Base-by-base conservation (phyloP, 1,139 yeast genomes). In the Yamadazyma conglobata region DNA sequence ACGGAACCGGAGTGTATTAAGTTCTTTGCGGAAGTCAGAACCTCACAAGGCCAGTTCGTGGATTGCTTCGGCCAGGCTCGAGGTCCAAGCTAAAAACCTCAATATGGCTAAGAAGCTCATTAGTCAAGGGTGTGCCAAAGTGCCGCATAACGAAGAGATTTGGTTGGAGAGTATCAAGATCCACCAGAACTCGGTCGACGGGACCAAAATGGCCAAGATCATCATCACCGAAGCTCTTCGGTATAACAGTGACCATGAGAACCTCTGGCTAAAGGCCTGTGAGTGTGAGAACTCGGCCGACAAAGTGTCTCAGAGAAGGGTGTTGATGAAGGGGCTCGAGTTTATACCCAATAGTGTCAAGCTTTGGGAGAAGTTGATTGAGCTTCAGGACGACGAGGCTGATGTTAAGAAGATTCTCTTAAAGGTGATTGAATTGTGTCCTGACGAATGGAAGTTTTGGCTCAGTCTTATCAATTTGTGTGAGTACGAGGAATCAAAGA, bases 41-140 rank as follows among this genome's bases (percentile, higher is more conserved):
- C 96, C 97, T 0, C 57, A 63, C 26, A 81, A 79, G 35, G 73
- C 95, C 0, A 73, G 75, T 30, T 86, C 87, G 9, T 91, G 96
- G 96, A 84, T 91, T 17, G 87, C 94, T 0, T 76, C 89, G 22
- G 94, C 96, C 0, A 58, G 88, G 28, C 53, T 88, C 8, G 97
- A 91, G 50, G 83, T 78, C 39, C 73, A 71, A 30, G 82, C 80
- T 1, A 66, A 68, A 24, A 77, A 77, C 33, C 63, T 64, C 35
- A 60, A 59, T 5, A 58, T 59, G 15, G 96, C 98, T 0, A 70
- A 73, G 37, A 58, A 59, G 21, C 43, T 83, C 9, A 79, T 88
- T 4, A 67, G 65, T 17, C 77, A 85, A 48, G 98, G 95, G 2
- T 85, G 96, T 50, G 64, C 62, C 6, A 63, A 61, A 29, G 76